phyloP scores from a whole-genome alignment of 2,329 filamentous ascomycete genomes.

The Huntiella savannae region DNA sequence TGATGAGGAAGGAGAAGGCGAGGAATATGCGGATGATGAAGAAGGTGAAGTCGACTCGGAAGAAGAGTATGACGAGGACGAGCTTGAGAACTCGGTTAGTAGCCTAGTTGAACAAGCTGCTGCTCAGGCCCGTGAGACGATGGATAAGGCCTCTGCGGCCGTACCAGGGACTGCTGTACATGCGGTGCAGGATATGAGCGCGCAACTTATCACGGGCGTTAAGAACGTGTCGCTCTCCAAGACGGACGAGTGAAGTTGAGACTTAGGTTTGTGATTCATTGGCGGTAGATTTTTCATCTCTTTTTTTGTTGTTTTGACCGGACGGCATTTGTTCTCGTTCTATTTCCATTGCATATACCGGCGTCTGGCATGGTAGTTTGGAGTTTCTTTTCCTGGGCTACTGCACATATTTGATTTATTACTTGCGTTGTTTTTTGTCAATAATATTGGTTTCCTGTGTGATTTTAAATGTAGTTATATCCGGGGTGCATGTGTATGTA shows the following conservation, averaged over 20 bases:
- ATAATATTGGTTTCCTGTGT: not conserved
- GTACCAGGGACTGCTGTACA: not conserved
- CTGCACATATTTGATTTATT: not conserved
- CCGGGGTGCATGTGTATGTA: no score
- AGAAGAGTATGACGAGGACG: conserved; percentile 5
- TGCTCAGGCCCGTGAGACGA: conserved; percentile 5
- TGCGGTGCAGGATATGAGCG: conserved; percentile 10
- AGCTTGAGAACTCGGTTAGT: conserved; percentile 8
- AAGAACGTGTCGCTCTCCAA: conserved; percentile 12
- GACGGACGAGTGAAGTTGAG: not conserved
- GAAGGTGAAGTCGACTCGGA: conserved; percentile 12
- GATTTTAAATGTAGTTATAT: not conserved
- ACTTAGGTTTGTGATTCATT: not conserved
- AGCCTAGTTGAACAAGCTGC: conserved; percentile 7
- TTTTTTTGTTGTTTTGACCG: not conserved
- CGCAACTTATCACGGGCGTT: conserved; percentile 12
- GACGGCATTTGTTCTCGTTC: not conserved
- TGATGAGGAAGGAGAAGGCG: conserved; percentile 24
- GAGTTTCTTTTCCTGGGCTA: conserved; percentile 1
- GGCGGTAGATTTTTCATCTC: not conserved
- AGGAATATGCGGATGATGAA: conserved; percentile 21
- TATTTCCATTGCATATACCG: conserved; percentile 9
- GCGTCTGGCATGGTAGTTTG: conserved; percentile 1
- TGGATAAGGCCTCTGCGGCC: not conserved
- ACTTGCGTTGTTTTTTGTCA: not conserved